Conservation (phyloP, 1,284 basidiomycete species). For the Pyrrhoderma lamaoense region DNA sequence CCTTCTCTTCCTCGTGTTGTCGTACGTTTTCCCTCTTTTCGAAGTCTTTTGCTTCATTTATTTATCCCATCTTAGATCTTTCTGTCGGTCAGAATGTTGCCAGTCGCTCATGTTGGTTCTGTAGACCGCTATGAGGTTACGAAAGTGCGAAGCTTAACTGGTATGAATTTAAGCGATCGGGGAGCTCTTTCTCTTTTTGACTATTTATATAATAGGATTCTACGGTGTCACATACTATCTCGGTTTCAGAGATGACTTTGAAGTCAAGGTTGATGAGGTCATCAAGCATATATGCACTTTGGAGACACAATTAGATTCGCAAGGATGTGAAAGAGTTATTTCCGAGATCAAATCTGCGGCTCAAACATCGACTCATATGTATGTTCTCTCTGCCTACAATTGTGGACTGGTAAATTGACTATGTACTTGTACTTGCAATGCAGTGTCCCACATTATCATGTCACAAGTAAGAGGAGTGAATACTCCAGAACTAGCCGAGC, state of each 20-base stretch:
- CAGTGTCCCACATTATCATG: slow-evolving; percentile 55
- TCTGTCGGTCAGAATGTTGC: slow-evolving; percentile 46
- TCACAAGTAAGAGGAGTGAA: slow-evolving; percentile 36
- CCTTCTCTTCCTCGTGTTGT: slow-evolving; percentile 53
- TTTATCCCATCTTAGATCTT: slow-evolving; percentile 37
- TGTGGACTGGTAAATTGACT: background rate
- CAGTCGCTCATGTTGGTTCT: slow-evolving; percentile 37
- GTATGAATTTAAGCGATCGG: slow-evolving; percentile 22
- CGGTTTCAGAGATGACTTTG: slow-evolving; percentile 54
- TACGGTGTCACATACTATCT: slow-evolving; percentile 54
- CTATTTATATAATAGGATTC: slow-evolving; percentile 34
- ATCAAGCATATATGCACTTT: slow-evolving; percentile 42
- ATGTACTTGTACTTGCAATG: background rate
- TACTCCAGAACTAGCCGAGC: slow-evolving; percentile 29
- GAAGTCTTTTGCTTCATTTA: background rate
- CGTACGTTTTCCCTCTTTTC: slow-evolving; percentile 28
- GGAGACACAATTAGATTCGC: slow-evolving; percentile 35
- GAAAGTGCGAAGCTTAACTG: slow-evolving; percentile 46
- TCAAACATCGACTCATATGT: slow-evolving; percentile 52
- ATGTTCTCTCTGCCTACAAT: slow-evolving; percentile 20
- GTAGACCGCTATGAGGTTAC: slow-evolving; percentile 46
- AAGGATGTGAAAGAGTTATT: slow-evolving; percentile 27
- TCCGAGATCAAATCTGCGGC: slow-evolving; percentile 37
- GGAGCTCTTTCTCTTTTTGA: background rate
- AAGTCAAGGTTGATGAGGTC: slow-evolving; percentile 41